Base-by-base conservation (phyloP, 768 basidiomycete genomes). In the Termitomyces sp. region DNA sequence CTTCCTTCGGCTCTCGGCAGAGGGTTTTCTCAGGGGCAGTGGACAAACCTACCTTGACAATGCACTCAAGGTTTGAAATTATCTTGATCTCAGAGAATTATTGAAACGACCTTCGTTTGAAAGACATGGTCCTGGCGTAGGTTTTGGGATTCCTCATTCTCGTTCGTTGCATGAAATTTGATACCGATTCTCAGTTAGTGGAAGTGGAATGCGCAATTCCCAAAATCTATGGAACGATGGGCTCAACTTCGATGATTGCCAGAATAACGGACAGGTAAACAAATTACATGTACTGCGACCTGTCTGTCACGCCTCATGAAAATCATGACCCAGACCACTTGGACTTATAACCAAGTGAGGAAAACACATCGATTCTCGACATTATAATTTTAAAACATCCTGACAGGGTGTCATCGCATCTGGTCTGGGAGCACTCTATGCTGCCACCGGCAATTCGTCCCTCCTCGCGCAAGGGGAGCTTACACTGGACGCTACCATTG, bases 301-400 rank as follows among this genome's bases (percentile, higher is more conserved):
- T 43, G 2, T 25, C 31, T 43, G 2, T 5, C 12, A 15, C 36
- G 15, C 17, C 11, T 43, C 8, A 32, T 14, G 15, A 38, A 34
- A 8, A 2, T 14, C 10, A 15, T 31, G 10, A 29, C 12, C 10
- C 36, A 83, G 80, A 84, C 83, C 4, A 78, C 83, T 2, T 85
- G 84, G 84, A 83, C 80, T 0, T 86, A 86, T 66, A 85, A 86
- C 63, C 84, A 85, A 66, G 83, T 81, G 61, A 43, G 55, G 25
- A 25, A 42, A 54, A 42, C 8, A 31, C 29, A 55, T 46, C 3
- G n/a, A 5, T n/a, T 3, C 2, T 45, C 9, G 5, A 2, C 17
- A 5, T 58, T 25, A 11, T 25, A 32, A 14, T 7, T 15, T 9
- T 5, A 14, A 14, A 59, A 59, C 17, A 34, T 17, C 50, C n/a